Evolutionary conservation across 305 asterid genomes (phyloP).

Genomic region (Vinca major): DNA sequence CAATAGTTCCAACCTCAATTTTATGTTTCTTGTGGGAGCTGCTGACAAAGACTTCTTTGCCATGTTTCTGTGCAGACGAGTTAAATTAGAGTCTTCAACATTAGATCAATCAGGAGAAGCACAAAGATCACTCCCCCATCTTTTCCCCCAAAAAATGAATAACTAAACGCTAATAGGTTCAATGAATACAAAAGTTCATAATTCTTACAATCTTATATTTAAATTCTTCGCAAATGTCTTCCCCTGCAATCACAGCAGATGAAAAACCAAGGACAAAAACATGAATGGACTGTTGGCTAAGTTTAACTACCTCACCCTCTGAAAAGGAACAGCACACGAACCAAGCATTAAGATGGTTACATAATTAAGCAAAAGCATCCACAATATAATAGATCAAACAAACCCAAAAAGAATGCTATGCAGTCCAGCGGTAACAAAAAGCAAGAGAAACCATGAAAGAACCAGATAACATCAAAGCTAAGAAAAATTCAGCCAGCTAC

Average conservation of each 20-base stretch:
- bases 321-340: conserved; percentile 14
- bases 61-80: conserved; percentile 32
- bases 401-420: not conserved
- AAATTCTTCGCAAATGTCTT: conserved; percentile 48
- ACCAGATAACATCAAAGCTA: not conserved
- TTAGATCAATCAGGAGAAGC: not conserved
- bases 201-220: conserved; percentile 40
- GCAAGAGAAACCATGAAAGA: not conserved
- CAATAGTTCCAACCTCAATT: conserved; percentile 52
- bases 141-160: not conserved
- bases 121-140: not conserved
- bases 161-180: not conserved
- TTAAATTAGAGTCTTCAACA: conserved; percentile 1
- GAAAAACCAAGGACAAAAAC: conserved; percentile 62
- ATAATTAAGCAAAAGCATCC: not conserved
- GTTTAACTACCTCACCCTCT: conserved; percentile 67
- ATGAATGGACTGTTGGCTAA: conserved; percentile 46
- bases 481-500: not conserved
- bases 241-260: conserved; percentile 39
- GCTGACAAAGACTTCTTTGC: conserved; percentile 49
- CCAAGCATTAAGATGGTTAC: not conserved
- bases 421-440: not conserved
- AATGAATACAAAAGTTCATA: not conserved
- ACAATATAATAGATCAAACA: no score
- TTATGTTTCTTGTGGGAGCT: conserved; percentile 47